These are phyloP conservation scores for Posidonia oceanica DNA, from an alignment of 116 monocot genomes.

Conservation along the genomic window DNA sequence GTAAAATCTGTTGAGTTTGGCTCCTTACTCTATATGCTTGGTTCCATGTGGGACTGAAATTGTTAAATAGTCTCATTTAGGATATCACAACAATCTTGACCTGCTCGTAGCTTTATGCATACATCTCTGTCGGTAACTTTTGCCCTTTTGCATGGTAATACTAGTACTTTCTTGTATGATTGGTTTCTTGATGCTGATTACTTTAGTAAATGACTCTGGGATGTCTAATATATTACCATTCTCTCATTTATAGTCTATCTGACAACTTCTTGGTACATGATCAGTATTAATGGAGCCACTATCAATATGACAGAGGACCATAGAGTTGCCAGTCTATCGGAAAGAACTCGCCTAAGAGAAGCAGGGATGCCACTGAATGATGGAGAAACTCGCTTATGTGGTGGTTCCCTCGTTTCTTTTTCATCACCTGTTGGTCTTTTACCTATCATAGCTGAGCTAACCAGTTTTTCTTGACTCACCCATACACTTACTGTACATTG, in stretches of 20 bases:
- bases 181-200: too few species aligned
- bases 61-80: too few species aligned
- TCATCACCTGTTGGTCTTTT: not conserved
- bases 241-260: not conserved
- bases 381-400: slow-evolving; percentile 73
- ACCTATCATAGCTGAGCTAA: too few species aligned
- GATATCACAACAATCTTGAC: too few species aligned
- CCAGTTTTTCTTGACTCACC: not conserved
- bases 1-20: too few species aligned
- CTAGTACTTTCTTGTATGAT: not conserved
- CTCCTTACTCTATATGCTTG: too few species aligned
- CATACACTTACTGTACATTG: not conserved
- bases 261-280: not conserved
- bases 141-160: not conserved
- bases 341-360: slow-evolving; percentile 58
- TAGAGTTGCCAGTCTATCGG: slow-evolving; percentile 46
- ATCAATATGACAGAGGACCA: slow-evolving; percentile 86
- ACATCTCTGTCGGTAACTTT: not conserved
- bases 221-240: not conserved
- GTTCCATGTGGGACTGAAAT: too few species aligned
- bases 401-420: slow-evolving; percentile 21
- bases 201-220: too few species aligned
- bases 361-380: slow-evolving; percentile 63
- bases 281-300: slow-evolving; percentile 46
- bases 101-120: too few species aligned